A percentile compares a stretch with the other conserved stretches of the same genome.
These are phyloP conservation scores for Blumeria graminis DNA, from an alignment of 2,329 filamentous ascomycete species.

Conservation along the genomic window DNA sequence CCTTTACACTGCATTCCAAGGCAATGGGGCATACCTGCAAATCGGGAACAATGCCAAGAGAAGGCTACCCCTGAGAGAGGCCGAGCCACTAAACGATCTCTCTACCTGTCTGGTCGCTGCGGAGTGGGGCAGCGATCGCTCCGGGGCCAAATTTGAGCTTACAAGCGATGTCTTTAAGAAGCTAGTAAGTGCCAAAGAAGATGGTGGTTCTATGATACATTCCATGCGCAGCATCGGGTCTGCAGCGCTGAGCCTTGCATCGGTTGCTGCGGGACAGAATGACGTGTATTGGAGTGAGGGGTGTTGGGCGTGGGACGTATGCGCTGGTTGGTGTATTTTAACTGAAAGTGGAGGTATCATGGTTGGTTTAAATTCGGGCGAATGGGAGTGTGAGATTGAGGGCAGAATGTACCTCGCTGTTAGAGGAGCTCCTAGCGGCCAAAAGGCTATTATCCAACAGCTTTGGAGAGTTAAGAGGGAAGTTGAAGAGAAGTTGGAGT, in stretches of 20 bases:
- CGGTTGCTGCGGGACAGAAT: constrained; percentile 43
- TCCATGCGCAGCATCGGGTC: constrained; percentile 44
- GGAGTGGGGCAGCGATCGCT: constrained; percentile 49
- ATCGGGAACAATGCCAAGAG: constrained; percentile 17
- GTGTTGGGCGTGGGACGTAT: constrained; percentile 71
- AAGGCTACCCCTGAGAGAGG: constrained; percentile 24
- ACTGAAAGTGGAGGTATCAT: constrained; percentile 50
- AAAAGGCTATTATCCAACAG: constrained; percentile 37
- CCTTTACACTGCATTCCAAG: constrained; percentile 44
- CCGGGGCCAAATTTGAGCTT: constrained; percentile 45
- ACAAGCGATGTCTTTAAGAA: constrained; percentile 42
- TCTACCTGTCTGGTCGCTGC: constrained; percentile 39
- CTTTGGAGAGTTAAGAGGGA: constrained; percentile 37
- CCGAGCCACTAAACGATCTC: constrained; percentile 34
- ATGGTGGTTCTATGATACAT: constrained; percentile 54
- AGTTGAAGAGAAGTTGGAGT: constrained; percentile 21
- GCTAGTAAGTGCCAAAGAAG: constrained; percentile 30
- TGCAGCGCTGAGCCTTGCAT: constrained; percentile 52
- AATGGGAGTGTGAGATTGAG: constrained; percentile 39
- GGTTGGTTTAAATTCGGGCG: constrained; percentile 47
- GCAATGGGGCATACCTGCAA: constrained; percentile 35
- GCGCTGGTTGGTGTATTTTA: constrained; percentile 57
- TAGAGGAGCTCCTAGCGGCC: constrained; percentile 27
- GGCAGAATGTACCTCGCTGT: constrained; percentile 37
- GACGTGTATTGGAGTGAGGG: constrained; percentile 68